phyloP scores from a whole-genome alignment of 768 basidiomycete species.

The Russula earlei region DNA sequence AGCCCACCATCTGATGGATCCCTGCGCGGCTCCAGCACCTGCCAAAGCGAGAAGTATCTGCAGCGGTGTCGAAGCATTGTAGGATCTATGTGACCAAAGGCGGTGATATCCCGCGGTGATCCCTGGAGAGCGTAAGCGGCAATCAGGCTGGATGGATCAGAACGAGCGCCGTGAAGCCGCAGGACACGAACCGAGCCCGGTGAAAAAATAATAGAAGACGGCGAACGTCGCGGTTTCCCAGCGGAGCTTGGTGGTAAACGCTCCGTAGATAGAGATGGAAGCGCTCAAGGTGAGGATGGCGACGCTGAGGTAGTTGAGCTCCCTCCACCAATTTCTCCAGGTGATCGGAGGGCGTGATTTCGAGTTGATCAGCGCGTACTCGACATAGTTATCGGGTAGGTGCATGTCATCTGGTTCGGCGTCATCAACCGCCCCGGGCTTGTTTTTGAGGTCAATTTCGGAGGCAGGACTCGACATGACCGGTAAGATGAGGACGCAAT shows the following conservation, averaged over 20 bases:
- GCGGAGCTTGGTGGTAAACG: constrained; percentile 49
- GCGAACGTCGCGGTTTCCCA: constrained; percentile 64
- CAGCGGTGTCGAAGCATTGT: constrained; percentile 78
- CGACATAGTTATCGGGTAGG: constrained; percentile 49
- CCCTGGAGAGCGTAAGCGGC: constrained; percentile 30
- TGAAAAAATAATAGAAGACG: constrained; percentile 62
- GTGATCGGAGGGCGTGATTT: constrained; percentile 40
- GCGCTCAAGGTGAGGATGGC: constrained; percentile 30
- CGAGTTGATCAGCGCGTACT: constrained; percentile 24
- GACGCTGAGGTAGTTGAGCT: constrained; percentile 72
- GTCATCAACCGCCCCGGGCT: constrained; percentile 5
- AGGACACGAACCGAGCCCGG: constrained; percentile 62
- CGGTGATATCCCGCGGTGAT: constrained; percentile 94
- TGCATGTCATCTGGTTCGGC: constrained; percentile 27
- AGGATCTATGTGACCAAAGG: constrained; percentile 89
- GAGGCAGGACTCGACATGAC: not conserved
- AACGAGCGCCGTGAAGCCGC: constrained; percentile 12
- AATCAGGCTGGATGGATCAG: not conserved
- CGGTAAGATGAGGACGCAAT: not conserved
- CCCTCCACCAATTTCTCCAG: constrained; percentile 35
- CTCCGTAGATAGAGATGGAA: constrained; percentile 42
- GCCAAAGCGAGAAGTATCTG: constrained; percentile 78
- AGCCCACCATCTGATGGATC: constrained; percentile 97
- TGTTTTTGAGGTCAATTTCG: not conserved
- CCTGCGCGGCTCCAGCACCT: constrained; percentile 71